Evolutionary conservation across 805 yeast species (phyloP), one percentile per base, ranked within the genome.

Genomic region (Saccharomycopsis selenospora): DNA sequence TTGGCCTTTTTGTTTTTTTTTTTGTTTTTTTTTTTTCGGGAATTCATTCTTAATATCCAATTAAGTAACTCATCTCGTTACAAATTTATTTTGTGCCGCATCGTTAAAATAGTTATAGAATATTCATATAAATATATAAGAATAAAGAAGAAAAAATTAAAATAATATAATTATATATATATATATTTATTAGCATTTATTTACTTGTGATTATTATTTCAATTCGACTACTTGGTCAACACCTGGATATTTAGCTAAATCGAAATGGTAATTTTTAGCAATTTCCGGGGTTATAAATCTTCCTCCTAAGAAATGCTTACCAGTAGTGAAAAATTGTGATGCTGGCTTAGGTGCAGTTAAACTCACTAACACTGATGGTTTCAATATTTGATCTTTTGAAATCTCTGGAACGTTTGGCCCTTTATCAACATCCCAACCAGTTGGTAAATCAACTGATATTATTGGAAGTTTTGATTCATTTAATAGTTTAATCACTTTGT

Each of bases 291-390:
- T 76, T 14, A 93, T 77, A 59, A 93, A 93, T 46, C 99, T 69
- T 2, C 99, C 99, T 1, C 99, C 99, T 30, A 90, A 72, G 63
- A 77, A 93, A 62, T 91, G 99, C 1, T 56, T 51, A 7, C 67
- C 61, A 1, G 42, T 50, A 5, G 64, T 60, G 53, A 85, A 73
- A 50, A 65, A 67, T 42, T 63, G 61, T 1, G 95, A 79, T 47
- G 95, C 90, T 0, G 95, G 93, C 61, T 93, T 93, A 6, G 99
- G 99, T 0, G 96, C 97, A 0, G 98, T 90, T 43, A 93, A 68
- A 45, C 95, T 84, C 7, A 93, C 80, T 43, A 93, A 69, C 55
- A 80, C 78, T 4, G 29, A 22, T 2, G 55, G 55, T 5, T 33
- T 28, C 44, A 49, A 49, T 13, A 40, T 40, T 18, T 49, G 42